phyloP scores from a whole-genome alignment of 768 basidiomycete species.

The Mycena metata region DNA sequence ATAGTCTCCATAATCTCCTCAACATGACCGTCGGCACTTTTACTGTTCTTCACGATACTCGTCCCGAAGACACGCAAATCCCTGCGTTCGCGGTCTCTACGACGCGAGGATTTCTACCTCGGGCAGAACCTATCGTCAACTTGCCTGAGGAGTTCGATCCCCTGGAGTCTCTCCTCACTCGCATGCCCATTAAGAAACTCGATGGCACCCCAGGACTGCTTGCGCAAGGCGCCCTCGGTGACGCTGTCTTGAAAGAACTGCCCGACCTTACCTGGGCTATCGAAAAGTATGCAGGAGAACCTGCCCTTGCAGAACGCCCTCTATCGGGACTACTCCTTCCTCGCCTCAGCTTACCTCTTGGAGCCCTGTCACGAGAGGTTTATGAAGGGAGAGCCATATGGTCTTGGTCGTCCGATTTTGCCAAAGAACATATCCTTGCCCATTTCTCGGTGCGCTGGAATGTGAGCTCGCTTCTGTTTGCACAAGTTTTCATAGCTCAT shows the following conservation, averaged over 20 bases:
- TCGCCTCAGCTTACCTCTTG: constrained; percentile 49
- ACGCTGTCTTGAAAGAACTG: constrained; percentile 45
- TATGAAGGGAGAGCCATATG: constrained; percentile 43
- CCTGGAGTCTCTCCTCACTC: constrained; percentile 45
- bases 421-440: constrained; percentile 44
- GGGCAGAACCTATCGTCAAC: constrained; percentile 44
- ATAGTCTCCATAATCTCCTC: background rate
- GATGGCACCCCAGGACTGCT: constrained; percentile 48
- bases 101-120: constrained; percentile 42
- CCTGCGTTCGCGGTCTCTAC: constrained; percentile 44
- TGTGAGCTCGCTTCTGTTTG: constrained; percentile 28
- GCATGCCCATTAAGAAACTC: constrained; percentile 48
- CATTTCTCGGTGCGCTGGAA: constrained; percentile 45
- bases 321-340: constrained; percentile 46
- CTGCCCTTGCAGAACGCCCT: constrained; percentile 44
- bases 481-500: background rate
- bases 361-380: constrained; percentile 48
- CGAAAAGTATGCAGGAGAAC: constrained; percentile 40
- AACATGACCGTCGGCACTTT: constrained; percentile 35
- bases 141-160: constrained; percentile 44
- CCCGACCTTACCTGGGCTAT: constrained; percentile 41
- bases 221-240: constrained; percentile 44
- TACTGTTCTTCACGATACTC: constrained; percentile 34
- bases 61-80: constrained; percentile 33
- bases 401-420: constrained; percentile 43